Percentiles rank a stretch among this genome's conserved stretches.
Conservation (phyloP, 768 basidiomycete species). For the Xerocomus potaroensis region DNA sequence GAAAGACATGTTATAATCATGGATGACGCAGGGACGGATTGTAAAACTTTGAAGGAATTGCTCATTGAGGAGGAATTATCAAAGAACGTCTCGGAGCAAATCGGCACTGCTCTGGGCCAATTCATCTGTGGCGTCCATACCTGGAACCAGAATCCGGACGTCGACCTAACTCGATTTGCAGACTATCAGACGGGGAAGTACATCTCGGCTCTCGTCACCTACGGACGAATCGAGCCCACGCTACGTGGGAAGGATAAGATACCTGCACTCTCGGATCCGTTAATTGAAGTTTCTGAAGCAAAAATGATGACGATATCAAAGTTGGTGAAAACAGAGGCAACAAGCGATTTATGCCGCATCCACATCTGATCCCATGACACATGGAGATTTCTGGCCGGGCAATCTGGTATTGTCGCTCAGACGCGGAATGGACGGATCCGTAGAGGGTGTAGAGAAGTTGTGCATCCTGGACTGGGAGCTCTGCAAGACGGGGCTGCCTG, state of each 20-base stretch:
- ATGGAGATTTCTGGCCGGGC: constrained; percentile 72
- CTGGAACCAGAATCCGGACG: constrained; percentile 35
- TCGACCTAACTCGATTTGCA: constrained; percentile 36
- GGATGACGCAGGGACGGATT: constrained; percentile 50
- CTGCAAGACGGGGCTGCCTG: constrained; percentile 51
- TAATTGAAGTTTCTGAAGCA: constrained; percentile 35
- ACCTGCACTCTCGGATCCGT: constrained; percentile 39
- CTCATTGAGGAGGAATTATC: constrained; percentile 34
- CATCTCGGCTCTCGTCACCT: constrained; percentile 39
- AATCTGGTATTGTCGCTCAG: constrained; percentile 50
- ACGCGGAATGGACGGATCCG: constrained; percentile 21
- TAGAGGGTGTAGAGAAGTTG: constrained; percentile 35
- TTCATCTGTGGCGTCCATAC: constrained; percentile 53
- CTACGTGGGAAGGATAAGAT: constrained; percentile 29
- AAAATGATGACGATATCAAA: constrained; percentile 34
- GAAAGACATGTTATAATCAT: constrained; percentile 52
- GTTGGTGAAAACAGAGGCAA: constrained; percentile 29
- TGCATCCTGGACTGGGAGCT: constrained; percentile 67
- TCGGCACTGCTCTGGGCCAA: constrained; percentile 50
- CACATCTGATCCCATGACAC: constrained; percentile 29
- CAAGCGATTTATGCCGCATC: constrained; percentile 29
- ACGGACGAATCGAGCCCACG: constrained; percentile 42
- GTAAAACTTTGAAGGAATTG: constrained; percentile 37
- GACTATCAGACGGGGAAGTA: constrained; percentile 38
- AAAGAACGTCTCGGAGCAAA: constrained; percentile 32